Evolutionary conservation across 192 early-diverging fungal species (phyloP), one percentile per base, ranked within the genome.

Genomic region (Entomortierella beljakovae): DNA sequence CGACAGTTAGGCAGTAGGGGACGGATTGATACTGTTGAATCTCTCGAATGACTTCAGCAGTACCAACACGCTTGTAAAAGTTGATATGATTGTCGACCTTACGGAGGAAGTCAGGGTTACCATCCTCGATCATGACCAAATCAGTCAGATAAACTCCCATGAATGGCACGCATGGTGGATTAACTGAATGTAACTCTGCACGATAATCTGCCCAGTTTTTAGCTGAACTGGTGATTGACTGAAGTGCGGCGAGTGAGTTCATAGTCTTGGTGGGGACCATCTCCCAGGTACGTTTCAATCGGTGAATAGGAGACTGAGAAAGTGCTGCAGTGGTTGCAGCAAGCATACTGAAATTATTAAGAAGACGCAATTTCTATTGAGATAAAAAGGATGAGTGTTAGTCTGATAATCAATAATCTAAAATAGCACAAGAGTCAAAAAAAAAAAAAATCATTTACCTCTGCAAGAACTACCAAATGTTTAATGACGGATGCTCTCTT

Each of bases 311-410:
- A 2, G 94, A 93, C 5, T 93, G 92, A 37, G 95, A 93, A 65
- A 99, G 90, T 9, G 93, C 95, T 32, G 95, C 94, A 10, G 96
- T 87, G 33, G 98, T 93, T 6, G 96, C 90, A 84, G 94, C 95
- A 37, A 97, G 87, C 11, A 95, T 93, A 79, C 95, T 96, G 71
- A 95, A 99, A 87, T 99, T 99, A 83, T 99, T 97, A 16, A 98
- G 80, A 29, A 79, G 67, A 28, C 91, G 91, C 85, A 96, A 95
- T 79, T 87, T 73, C 84, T 93, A 80, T 23, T 49, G 22, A 34
- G 49, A 55, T 25, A 51, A 51, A 29, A 29, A 28, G 37, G 34
- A 23, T 7, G 7, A 28, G 15, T 20, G 7, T 46, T 46, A 46
- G 15, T 46, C n/a, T n/a, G n/a, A n/a, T n/a, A n/a, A n/a, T n/a